A percentile compares a stretch with the other conserved stretches of the same genome.
These are phyloP conservation scores for Cucumis sativus DNA, from an alignment of 306 rosid species.

Conservation along the genomic window Cucumber_9930_V3 NC_026657.2:2171001-2171500, in stretches of 20 bases:
- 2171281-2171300: background rate
- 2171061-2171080: too few species aligned
- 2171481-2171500: background rate
- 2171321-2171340: background rate
- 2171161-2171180: background rate
- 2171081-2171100: too few species aligned
- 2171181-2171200: background rate
- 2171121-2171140: slow-evolving; percentile 24
- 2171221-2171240: background rate
- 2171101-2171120: slow-evolving; percentile 29
- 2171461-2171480: background rate
- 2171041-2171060: background rate
- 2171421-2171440: background rate
- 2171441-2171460: background rate
- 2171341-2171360: background rate
- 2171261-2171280: background rate
- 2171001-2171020: background rate
- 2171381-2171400: background rate
- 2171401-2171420: too few species aligned
- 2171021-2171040: slow-evolving; percentile 16
- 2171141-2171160: slow-evolving; percentile 24
- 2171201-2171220: background rate
- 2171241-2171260: background rate
- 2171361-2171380: background rate
- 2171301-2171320: background rate